Evolutionary conservation across 23 red algal genomes (phyloP), one percentile per base, ranked within the genome.

Genomic region (Chondrus crispus): DNA sequence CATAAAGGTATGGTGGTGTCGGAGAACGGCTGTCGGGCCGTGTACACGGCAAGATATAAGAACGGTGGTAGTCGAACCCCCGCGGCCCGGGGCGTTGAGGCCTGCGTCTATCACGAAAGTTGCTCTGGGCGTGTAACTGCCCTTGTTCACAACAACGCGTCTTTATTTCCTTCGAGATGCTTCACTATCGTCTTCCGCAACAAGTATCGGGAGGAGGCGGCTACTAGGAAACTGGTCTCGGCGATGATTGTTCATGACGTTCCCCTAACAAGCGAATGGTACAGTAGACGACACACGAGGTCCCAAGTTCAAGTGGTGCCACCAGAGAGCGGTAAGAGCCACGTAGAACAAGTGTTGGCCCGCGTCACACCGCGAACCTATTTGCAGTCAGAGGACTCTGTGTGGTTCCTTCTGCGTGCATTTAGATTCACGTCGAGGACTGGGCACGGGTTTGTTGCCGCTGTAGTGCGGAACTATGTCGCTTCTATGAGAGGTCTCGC

Each of bases 391-490:
- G 74, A 80, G 38, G 74, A 80, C 19, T 50, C 46, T 12, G 74
- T n/a, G 2, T 80, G 74, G 74, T 80, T 80, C 30, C 22, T 80
- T 38, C 24, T 29, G 1, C 36, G 74, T 43, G 74, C 74, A 18
- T 80, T 80, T 53, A 4, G 38, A 53, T 74, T 54, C 39, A 80
- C 74, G n/a, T 80, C 74, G 20, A 22, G 74, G 24, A 80, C 74
- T 3, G 37, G 46, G 18, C 42, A 52, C 16, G 3, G 5, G 16
- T 80, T 80, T 45, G 28, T 80, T 16, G 3, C 11, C 51, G 46
- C 46, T 1, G 30, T 54, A 38, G 11, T 32, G 42, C 37, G n/a
- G 3, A 28, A 50, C 5, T 80, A 37, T 53, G 46, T 54, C 2
- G 38, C 51, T 16, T n/a, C 19, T 29, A 20, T 80, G 74, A n/a